phyloP scores from a whole-genome alignment of 805 yeast genomes.

The Hanseniaspora vineae region DNA sequence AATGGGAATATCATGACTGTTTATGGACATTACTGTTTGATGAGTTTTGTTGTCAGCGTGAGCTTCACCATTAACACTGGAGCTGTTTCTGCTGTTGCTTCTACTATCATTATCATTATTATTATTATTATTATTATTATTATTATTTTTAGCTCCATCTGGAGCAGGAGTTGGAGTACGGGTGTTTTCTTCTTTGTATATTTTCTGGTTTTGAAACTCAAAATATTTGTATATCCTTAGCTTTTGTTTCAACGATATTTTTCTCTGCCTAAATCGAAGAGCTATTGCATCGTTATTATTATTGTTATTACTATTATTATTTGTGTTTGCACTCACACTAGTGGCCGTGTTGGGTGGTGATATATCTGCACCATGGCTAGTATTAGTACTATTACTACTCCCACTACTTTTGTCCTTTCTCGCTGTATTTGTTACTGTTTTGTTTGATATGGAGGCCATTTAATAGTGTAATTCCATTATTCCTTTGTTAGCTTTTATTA shows the following conservation, averaged over 20 bases:
- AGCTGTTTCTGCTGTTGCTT: neutral
- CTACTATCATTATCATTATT: neutral
- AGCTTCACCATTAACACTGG: neutral
- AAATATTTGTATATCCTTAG: constrained; percentile 62
- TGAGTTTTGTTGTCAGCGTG: neutral
- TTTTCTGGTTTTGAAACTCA: constrained; percentile 47
- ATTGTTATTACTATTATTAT: constrained; percentile 4
- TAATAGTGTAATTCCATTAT: neutral
- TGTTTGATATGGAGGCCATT: neutral
- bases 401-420: constrained; percentile 4
- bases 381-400: constrained; percentile 1
- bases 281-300: constrained; percentile 25
- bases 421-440: neutral
- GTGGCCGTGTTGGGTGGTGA: too few relatives aligned
- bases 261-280: constrained; percentile 85
- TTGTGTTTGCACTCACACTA: neutral
- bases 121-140: neutral
- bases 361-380: neutral
- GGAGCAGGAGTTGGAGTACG: too few relatives aligned
- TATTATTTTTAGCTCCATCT: neutral
- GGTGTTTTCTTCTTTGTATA: neutral
- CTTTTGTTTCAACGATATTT: constrained; percentile 83
- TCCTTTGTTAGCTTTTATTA: neutral
- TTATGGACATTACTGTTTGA: constrained; percentile 33
- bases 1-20: neutral